Conservation (phyloP, 1,284 basidiomycete species). For the Moniliella sp. region DNA sequence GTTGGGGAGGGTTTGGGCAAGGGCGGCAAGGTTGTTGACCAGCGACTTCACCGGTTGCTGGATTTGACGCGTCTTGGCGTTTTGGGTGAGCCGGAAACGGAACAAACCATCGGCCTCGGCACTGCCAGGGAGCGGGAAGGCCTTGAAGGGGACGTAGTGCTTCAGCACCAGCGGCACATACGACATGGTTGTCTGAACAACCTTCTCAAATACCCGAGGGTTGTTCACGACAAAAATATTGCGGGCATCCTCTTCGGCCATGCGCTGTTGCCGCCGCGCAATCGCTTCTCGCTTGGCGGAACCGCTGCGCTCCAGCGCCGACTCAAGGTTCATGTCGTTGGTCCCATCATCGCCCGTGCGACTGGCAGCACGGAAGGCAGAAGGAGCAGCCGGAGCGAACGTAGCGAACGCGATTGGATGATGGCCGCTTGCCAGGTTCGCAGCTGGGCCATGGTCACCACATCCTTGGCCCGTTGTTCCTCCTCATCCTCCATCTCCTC, state of each 20-base stretch:
- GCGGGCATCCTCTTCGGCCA: too few relatives aligned
- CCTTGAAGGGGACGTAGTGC: slow-evolving; percentile 71
- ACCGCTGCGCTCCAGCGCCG: too few relatives aligned
- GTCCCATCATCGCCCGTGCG: too few relatives aligned
- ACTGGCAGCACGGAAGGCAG: slow-evolving; percentile 30
- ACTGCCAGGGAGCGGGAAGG: too few relatives aligned
- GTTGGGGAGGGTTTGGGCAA: slow-evolving; percentile 22
- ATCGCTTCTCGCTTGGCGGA: too few relatives aligned
- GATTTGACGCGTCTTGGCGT: slow-evolving; percentile 41
- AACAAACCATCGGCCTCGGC: too few relatives aligned
- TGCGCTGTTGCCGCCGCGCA: too few relatives aligned
- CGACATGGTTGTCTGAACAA: slow-evolving; percentile 63
- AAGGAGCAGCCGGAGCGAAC: slow-evolving; percentile 63
- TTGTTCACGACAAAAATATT: slow-evolving; percentile 21
- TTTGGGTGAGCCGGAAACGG: slow-evolving; percentile 38
- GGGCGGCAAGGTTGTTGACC: slow-evolving; percentile 20
- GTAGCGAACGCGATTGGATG: slow-evolving; percentile 60
- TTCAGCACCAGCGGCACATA: slow-evolving; percentile 74
- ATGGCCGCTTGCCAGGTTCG: slow-evolving; percentile 73
- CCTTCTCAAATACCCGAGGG: slow-evolving; percentile 52
- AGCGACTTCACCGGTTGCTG: slow-evolving; percentile 63
- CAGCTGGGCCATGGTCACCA: slow-evolving; percentile 53
- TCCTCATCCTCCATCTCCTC: slow-evolving; percentile 34
- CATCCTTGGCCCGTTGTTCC: slow-evolving; percentile 9
- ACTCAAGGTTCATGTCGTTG: too few relatives aligned